Conservation (phyloP, 2,329 filamentous ascomycete genomes). For the Aureobasidium mangrovei region DNA sequence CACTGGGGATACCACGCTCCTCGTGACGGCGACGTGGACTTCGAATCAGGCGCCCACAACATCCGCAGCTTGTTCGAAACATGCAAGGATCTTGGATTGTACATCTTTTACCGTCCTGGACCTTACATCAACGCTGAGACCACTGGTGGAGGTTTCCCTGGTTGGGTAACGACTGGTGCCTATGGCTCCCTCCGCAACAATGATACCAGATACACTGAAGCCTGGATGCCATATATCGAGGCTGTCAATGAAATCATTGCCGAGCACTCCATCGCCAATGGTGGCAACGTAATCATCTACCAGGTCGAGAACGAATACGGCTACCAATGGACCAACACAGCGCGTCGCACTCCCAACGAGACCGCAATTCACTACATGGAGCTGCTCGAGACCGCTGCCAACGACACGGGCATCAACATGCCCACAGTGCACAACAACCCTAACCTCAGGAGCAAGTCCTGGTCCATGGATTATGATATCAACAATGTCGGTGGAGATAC, state of each 20-base stretch:
- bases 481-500: slow-evolving; percentile 49
- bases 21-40: slow-evolving; percentile 30
- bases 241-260: slow-evolving; percentile 43
- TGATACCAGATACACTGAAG: slow-evolving; percentile 39
- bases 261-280: slow-evolving; percentile 48
- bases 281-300: slow-evolving; percentile 48
- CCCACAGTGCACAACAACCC: slow-evolving; percentile 53
- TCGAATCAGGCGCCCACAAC: slow-evolving; percentile 45
- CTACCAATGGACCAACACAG: slow-evolving; percentile 15
- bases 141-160: slow-evolving; percentile 51
- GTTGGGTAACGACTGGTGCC: slow-evolving; percentile 53
- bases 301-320: slow-evolving; percentile 51
- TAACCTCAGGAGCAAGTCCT: slow-evolving; percentile 50
- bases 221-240: slow-evolving; percentile 43
- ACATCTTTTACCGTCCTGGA: slow-evolving; percentile 38
- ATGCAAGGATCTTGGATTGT: slow-evolving; percentile 46
- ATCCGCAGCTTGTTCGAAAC: slow-evolving; percentile 45
- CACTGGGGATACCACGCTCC: slow-evolving; percentile 14
- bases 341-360: slow-evolving; percentile 37
- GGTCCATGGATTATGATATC: slow-evolving; percentile 49
- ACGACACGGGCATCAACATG: slow-evolving; percentile 49
- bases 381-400: slow-evolving; percentile 44
- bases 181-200: slow-evolving; percentile 46
- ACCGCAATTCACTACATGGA: slow-evolving; percentile 47
- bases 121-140: slow-evolving; percentile 50